Percentiles rank a stretch among this genome's conserved stretches.
These are phyloP conservation scores for Globisporangium paddicum DNA, from an alignment of 352 stramenopile species.

Conservation along the genomic window DNA sequence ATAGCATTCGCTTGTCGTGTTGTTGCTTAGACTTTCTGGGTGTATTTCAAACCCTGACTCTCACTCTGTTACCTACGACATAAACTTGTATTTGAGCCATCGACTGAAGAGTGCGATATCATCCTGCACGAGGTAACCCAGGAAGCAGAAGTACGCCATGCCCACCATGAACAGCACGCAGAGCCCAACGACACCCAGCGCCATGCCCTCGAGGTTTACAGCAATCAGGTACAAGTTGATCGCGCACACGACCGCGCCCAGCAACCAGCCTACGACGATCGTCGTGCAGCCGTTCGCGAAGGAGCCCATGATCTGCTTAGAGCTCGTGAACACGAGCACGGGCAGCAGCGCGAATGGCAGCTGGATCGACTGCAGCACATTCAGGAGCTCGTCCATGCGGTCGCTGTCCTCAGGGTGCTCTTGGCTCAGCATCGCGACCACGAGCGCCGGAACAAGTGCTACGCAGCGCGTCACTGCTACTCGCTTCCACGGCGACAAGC, in stretches of 20 bases:
- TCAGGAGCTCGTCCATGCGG: constrained; percentile 87
- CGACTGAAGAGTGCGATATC: constrained; percentile 26
- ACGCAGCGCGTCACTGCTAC: constrained; percentile 87
- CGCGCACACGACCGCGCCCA: constrained; percentile 56
- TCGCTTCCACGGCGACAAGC: constrained; percentile 78
- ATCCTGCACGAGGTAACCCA: constrained; percentile 55
- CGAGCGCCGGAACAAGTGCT: constrained; percentile 86
- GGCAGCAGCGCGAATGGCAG: constrained; percentile 90
- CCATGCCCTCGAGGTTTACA: constrained; percentile 53
- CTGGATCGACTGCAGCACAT: constrained; percentile 91
- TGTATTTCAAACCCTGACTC: no score
- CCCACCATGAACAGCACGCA: constrained; percentile 25
- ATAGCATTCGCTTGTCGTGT: no score
- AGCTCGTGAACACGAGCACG: constrained; percentile 85
- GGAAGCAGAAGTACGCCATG: constrained; percentile 67
- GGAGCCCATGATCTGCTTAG: constrained; percentile 70
- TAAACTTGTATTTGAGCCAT: constrained; percentile 21
- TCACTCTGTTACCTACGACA: no score
- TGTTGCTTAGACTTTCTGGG: not conserved
- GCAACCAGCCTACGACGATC: constrained; percentile 46
- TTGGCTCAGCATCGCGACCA: constrained; percentile 84
- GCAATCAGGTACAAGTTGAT: constrained; percentile 81
- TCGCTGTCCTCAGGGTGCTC: constrained; percentile 78
- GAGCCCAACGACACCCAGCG: constrained; percentile 29
- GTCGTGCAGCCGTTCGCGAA: constrained; percentile 53